Base-by-base conservation (phyloP, 2,329 filamentous ascomycete species). In the Keithomyces neogunnii region DNA sequence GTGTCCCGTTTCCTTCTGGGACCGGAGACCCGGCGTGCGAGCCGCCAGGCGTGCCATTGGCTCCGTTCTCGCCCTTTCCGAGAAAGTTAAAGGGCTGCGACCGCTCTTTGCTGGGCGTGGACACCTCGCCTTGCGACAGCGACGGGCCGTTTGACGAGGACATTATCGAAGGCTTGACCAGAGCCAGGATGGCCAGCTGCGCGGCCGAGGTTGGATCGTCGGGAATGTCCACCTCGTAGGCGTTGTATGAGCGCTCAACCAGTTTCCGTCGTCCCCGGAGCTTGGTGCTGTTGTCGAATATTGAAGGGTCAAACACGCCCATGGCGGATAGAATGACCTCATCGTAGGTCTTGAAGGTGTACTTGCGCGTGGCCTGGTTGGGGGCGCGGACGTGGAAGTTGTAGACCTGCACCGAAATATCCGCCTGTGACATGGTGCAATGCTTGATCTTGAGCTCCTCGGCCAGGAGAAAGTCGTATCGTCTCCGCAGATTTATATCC, bases 311-410 rank as follows among this genome's bases (percentile, higher is more conserved):
- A 66, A 95, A 96, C 61, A 91, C 88, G n/a, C 90, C 91, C 85
- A 96, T 89, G 1, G 91, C 87, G 0, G 93, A 87, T n/a, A 99
- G 77, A 59, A 95, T 88, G 28, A 95, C 87, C 67, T 97, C 93
- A 59, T 99, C 93, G 63, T 97, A 99, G 1, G 88, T 91, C 74
- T 97, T 97, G 77, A 96, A 97, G 40, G 84, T 82, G 69, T 95
- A 97, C 69, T 96, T 96, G 56, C 85, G 81, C 1, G 93, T 99
- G 48, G 93, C 86, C 64, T 96, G 85, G 49, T 89, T 90, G 1
- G 88, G 86, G 8, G 88, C 88, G 31, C 93, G 86, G 13, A 99
- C 80, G 66, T 97, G 89, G 64, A 97, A 97, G 60, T 95, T 86
- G 70, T 82, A 89, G 3, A 89, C 77, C 68, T 95, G 89, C 4